These are phyloP conservation scores for Neostapfia colusana DNA, from an alignment of 176 grass and related monocot species.

Conservation along the genomic window DNA sequence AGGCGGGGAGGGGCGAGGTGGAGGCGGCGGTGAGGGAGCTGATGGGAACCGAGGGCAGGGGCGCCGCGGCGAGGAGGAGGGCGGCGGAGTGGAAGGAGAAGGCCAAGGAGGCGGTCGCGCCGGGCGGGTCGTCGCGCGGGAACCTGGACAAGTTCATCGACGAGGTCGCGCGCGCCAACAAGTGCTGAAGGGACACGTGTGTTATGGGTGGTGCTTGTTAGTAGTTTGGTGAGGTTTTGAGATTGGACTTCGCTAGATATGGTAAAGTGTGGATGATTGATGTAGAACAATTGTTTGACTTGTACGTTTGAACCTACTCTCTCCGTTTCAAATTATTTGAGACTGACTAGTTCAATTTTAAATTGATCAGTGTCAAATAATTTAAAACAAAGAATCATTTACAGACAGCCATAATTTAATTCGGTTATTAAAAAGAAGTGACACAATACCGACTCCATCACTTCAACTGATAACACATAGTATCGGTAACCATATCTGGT, in stretches of 20 bases:
- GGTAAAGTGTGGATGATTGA: not conserved
- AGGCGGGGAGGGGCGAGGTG: slow-evolving; percentile 42
- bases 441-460: too few species aligned
- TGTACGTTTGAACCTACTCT: too few species aligned
- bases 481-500: too few species aligned
- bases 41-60: slow-evolving; percentile 49
- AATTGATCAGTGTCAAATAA: too few species aligned
- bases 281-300: not conserved
- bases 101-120: slow-evolving; percentile 23
- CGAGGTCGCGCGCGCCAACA: not conserved
- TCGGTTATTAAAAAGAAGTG: too few species aligned
- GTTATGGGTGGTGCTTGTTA: not conserved
- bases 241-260: not conserved
- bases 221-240: not conserved
- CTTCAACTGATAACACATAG: too few species aligned
- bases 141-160: slow-evolving; percentile 37
- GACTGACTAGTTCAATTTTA: too few species aligned
- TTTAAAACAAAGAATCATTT: too few species aligned
- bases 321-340: too few species aligned
- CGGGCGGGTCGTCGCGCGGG: slow-evolving; percentile 17
- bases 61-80: slow-evolving; percentile 37
- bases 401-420: too few species aligned
- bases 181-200: not conserved
- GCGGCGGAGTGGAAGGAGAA: slow-evolving; percentile 52
- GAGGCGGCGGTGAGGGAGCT: slow-evolving; percentile 52